These are phyloP conservation scores for Globisporangium alternatum DNA, from an alignment of 352 stramenopile species.

Conservation along the genomic window DNA sequence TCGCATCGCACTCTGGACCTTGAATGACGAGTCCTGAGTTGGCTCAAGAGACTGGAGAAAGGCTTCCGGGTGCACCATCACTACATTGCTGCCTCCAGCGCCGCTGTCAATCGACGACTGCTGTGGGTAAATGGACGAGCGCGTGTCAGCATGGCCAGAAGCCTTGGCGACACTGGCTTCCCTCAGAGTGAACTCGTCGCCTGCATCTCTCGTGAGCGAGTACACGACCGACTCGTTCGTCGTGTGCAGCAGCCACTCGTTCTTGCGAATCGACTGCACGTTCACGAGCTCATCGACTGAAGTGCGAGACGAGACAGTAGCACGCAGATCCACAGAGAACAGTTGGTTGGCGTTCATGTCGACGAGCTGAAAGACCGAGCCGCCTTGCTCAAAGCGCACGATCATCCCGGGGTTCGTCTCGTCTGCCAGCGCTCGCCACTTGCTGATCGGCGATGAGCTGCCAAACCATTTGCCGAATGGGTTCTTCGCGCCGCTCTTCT, in stretches of 20 bases:
- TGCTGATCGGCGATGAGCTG: constrained; percentile 20
- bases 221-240: constrained; percentile 33
- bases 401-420: constrained; percentile 31
- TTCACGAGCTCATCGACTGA: constrained; percentile 27
- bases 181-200: constrained; percentile 32
- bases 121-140: constrained; percentile 30
- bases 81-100: constrained; percentile 5
- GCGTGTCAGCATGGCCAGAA: constrained; percentile 20
- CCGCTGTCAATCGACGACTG: neutral
- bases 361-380: constrained; percentile 54
- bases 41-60: constrained; percentile 37
- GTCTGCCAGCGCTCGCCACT: constrained; percentile 15
- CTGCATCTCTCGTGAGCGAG: constrained; percentile 22
- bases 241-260: constrained; percentile 56
- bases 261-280: constrained; percentile 32
- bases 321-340: constrained; percentile 45
- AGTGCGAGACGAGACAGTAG: neutral
- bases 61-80: constrained; percentile 44
- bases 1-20: constrained; percentile 25
- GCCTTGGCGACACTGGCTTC: constrained; percentile 19
- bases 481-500: neutral
- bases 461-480: constrained; percentile 54
- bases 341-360: constrained; percentile 38
- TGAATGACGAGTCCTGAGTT: neutral
- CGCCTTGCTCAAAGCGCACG: constrained; percentile 48